Conservation (phyloP, 805 yeast genomes). For the Pichia insulana region DNA sequence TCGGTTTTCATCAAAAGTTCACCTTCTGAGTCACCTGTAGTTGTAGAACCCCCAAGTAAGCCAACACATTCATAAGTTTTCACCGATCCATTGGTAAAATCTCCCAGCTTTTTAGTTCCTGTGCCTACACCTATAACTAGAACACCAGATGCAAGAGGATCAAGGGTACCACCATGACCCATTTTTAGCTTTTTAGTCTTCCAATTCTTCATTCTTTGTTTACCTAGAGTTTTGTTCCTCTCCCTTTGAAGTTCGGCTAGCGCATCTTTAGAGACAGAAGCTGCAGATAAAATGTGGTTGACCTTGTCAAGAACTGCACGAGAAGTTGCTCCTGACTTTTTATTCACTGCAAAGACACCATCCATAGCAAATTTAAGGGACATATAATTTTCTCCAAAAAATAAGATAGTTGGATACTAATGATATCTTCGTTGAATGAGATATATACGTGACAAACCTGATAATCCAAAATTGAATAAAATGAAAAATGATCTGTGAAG, state of each 20-base stretch:
- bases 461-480: too few relatives aligned
- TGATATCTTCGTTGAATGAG: too few relatives aligned
- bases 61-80: conserved; percentile 83
- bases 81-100: conserved; percentile 62
- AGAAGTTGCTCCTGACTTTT: conserved; percentile 81
- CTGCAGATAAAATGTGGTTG: conserved; percentile 52
- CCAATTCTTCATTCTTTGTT: conserved; percentile 49
- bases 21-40: conserved; percentile 92
- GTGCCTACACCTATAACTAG: conserved; percentile 83
- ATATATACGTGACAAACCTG: too few relatives aligned
- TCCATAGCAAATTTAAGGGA: conserved; percentile 43
- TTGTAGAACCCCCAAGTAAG: conserved; percentile 79
- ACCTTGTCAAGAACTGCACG: conserved; percentile 60
- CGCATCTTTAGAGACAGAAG: conserved; percentile 48
- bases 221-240: conserved; percentile 35
- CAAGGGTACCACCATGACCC: conserved; percentile 98
- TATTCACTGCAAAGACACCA: conserved; percentile 86
- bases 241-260: conserved; percentile 41
- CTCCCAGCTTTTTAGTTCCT: conserved; percentile 77
- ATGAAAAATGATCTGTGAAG: too few relatives aligned
- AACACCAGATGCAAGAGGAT: conserved; percentile 94
- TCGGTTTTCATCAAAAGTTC: conserved; percentile 55
- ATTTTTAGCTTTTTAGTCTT: conserved; percentile 39
- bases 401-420: not conserved
- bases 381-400: conserved; percentile 1